Percentiles rank a stretch among this genome's conserved stretches.
phyloP scores from a whole-genome alignment of 75 land plant species.

The Ceratopteris richardii region DNA sequence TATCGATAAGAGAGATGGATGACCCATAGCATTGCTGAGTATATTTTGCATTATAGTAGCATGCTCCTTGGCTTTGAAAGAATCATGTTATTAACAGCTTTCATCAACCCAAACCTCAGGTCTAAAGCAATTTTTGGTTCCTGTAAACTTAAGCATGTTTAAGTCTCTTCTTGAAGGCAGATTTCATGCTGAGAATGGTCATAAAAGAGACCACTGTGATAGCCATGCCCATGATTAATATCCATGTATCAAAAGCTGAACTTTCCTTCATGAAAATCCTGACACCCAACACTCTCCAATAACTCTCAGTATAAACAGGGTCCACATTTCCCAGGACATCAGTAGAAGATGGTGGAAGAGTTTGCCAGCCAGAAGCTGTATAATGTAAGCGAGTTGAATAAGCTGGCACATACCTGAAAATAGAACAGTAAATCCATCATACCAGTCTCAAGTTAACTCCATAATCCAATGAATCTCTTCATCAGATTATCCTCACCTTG shows the following conservation, averaged over 20 bases:
- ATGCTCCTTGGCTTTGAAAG: too few species aligned
- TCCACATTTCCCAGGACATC: constrained; percentile 63
- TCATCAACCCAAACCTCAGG: too few species aligned
- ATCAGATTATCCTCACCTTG: constrained; percentile 45
- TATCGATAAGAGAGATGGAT: too few species aligned
- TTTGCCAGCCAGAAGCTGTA: constrained; percentile 49
- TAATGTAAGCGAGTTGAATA: constrained; percentile 78
- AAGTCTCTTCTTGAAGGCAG: constrained; percentile 50
- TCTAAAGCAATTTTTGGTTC: too few species aligned
- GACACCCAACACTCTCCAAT: constrained; percentile 62
- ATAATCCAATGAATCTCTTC: not conserved
- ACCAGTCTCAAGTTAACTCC: not conserved
- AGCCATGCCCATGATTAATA: constrained; percentile 43
- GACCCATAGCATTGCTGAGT: too few species aligned
- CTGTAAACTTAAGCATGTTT: constrained; percentile 37
- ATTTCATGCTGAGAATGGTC: constrained; percentile 28
- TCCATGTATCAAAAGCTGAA: constrained; percentile 39
- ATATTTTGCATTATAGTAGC: too few species aligned
- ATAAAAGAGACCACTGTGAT: constrained; percentile 54
- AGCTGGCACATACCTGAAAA: constrained; percentile 86
- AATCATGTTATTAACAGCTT: too few species aligned
- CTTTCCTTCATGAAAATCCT: constrained; percentile 57
- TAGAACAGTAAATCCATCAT: not conserved
- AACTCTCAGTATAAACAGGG: constrained; percentile 96
- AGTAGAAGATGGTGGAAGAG: constrained; percentile 44